These are phyloP conservation scores for Colletotrichum sp. DNA, from an alignment of 2,329 filamentous ascomycete species.

Conservation along the genomic window DNA sequence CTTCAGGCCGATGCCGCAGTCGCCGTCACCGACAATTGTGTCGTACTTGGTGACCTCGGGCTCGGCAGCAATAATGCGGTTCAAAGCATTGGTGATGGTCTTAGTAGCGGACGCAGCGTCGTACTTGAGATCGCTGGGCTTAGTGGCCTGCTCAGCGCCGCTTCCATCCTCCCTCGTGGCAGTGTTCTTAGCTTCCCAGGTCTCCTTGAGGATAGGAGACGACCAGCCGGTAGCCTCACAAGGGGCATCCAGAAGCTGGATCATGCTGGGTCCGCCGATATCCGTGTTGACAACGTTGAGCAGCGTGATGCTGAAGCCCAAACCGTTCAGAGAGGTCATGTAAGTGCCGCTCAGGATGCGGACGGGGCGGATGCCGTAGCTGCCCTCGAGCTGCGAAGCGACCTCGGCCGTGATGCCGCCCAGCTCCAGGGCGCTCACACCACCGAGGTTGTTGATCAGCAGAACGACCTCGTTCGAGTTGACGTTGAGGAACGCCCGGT, in stretches of 20 bases:
- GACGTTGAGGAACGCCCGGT: slow-evolving; percentile 73
- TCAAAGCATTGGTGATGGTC: slow-evolving; percentile 61
- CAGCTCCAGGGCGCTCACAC: slow-evolving; percentile 74
- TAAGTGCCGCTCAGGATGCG: slow-evolving; percentile 73
- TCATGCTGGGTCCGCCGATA: slow-evolving; percentile 64
- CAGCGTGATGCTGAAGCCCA: slow-evolving; percentile 76
- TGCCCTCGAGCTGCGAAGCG: slow-evolving; percentile 61
- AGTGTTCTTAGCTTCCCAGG: slow-evolving; percentile 65
- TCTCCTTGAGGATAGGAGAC: slow-evolving; percentile 63
- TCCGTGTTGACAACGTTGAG: slow-evolving; percentile 67
- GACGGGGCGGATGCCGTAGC: slow-evolving; percentile 65
- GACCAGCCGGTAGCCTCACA: slow-evolving; percentile 75
- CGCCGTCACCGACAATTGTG: slow-evolving; percentile 87
- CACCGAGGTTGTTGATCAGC: slow-evolving; percentile 78
- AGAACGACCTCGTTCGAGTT: slow-evolving; percentile 69
- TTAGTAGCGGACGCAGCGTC: slow-evolving; percentile 55
- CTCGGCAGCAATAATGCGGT: slow-evolving; percentile 69
- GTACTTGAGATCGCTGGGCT: slow-evolving; percentile 55
- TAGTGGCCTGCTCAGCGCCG: slow-evolving; percentile 33
- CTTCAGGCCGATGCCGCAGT: slow-evolving; percentile 86
- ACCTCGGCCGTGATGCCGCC: slow-evolving; percentile 75
- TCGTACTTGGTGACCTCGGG: slow-evolving; percentile 76
- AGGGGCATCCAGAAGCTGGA: slow-evolving; percentile 73
- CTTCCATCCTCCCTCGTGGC: slow-evolving; percentile 47
- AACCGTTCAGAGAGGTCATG: slow-evolving; percentile 80